Evolutionary conservation across 345 rosid genomes (phyloP).

Genomic region (Acer saccharum): DNA sequence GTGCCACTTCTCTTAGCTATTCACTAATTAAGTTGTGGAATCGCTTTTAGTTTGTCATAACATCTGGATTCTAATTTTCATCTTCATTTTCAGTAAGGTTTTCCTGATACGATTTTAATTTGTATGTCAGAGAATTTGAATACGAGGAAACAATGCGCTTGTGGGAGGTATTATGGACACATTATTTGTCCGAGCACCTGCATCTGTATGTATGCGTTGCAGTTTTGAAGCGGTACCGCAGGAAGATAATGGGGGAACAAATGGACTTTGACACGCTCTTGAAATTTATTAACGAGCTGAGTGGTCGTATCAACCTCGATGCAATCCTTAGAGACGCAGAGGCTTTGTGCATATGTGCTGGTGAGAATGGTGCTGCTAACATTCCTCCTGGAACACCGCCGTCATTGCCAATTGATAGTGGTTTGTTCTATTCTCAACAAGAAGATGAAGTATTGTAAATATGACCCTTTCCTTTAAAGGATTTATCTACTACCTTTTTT

Average conservation of each 20-base stretch:
- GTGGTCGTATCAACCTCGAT: constrained; percentile 77
- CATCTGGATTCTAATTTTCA: background rate
- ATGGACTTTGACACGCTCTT: constrained; percentile 97
- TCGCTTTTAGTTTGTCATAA: background rate
- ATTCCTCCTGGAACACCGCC: constrained; percentile 97
- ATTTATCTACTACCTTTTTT: background rate
- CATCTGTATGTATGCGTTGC: constrained; percentile 89
- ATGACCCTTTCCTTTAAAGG: background rate
- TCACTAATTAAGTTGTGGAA: background rate
- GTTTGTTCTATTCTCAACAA: constrained; percentile 53
- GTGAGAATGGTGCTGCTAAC: constrained; percentile 87
- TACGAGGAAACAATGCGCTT: constrained; percentile 73
- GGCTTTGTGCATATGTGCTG: constrained; percentile 92
- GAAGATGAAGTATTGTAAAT: constrained; percentile 71
- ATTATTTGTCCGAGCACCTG: constrained; percentile 80
- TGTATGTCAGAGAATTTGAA: constrained; percentile 75
- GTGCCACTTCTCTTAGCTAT: background rate
- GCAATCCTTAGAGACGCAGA: constrained; percentile 81
- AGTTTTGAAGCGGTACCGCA: constrained; percentile 82
- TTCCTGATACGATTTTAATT: constrained; percentile 4
- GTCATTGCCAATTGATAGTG: constrained; percentile 66
- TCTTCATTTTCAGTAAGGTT: constrained; percentile 12
- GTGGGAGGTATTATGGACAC: constrained; percentile 98
- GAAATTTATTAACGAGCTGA: constrained; percentile 93
- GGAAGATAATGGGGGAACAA: constrained; percentile 82